Conservation (phyloP, 2,329 filamentous ascomycete genomes). For the Microsporum audouinii region DNA sequence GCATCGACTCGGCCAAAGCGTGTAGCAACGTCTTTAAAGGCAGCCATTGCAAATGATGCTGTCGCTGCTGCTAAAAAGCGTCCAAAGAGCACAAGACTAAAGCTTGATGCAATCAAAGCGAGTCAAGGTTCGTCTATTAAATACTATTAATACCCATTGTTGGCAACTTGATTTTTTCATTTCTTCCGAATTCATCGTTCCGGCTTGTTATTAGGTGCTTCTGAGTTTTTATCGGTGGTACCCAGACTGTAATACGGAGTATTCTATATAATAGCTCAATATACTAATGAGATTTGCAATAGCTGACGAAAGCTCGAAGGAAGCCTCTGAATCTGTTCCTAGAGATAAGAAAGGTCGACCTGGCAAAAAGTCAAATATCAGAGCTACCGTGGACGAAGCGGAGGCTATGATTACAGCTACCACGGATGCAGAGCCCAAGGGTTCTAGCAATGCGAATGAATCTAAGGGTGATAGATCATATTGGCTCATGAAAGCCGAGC, state of each 20-base stretch:
- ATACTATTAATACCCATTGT: neutral
- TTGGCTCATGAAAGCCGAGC: conserved; percentile 82
- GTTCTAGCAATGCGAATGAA: neutral
- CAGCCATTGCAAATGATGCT: neutral
- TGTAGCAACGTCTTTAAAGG: neutral
- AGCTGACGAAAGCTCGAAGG: neutral
- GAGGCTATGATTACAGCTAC: neutral
- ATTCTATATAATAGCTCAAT: neutral
- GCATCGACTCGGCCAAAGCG: conserved; percentile 11
- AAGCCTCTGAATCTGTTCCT: neutral
- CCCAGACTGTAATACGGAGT: neutral
- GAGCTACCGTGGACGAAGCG: neutral
- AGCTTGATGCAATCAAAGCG: neutral
- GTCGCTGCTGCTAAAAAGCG: neutral
- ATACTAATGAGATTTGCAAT: neutral
- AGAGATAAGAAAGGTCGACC: neutral
- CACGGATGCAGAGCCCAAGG: neutral
- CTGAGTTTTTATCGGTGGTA: too few species aligned
- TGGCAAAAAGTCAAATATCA: neutral
- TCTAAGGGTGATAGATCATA: conserved; percentile 38
- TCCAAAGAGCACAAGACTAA: neutral
- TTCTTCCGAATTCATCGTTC: neutral
- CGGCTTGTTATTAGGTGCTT: neutral
- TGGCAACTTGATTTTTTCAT: neutral
- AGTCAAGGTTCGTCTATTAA: neutral